phyloP scores from a whole-genome alignment of 257 asterid genomes.

The Capsicum rhomboideum region DNA sequence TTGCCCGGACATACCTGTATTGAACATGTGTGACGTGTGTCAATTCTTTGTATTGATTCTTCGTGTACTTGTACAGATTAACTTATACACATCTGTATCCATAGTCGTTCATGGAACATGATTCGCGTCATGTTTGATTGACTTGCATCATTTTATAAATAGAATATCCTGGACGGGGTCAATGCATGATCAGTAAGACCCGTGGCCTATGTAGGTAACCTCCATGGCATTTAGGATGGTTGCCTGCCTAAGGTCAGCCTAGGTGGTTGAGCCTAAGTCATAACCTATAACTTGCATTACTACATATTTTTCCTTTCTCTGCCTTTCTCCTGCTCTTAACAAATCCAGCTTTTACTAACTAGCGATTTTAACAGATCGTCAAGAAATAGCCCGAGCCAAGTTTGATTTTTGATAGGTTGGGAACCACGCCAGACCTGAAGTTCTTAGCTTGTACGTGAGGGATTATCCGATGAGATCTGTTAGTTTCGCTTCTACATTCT shows the following conservation, averaged over 20 bases:
- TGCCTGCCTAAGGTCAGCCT: background rate
- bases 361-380: slow-evolving; percentile 43
- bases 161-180: background rate
- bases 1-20: background rate
- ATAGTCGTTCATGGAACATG: background rate
- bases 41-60: background rate
- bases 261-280: background rate
- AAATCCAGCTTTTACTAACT: background rate
- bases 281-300: background rate
- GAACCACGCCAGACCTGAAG: slow-evolving; percentile 72
- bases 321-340: background rate
- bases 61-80: background rate
- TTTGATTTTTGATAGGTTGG: slow-evolving; percentile 85
- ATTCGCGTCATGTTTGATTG: background rate
- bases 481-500: slow-evolving; percentile 50
- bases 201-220: background rate
- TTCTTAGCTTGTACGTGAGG: slow-evolving; percentile 66
- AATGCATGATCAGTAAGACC: background rate
- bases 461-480: slow-evolving; percentile 61
- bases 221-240: background rate
- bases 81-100: background rate
- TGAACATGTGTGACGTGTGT: background rate
- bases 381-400: slow-evolving; percentile 78
- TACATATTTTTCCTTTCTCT: background rate
- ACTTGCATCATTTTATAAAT: background rate